Evolutionary conservation across 352 stramenopile genomes (phyloP).

Genomic region (Phytophthora sojae): DNA sequence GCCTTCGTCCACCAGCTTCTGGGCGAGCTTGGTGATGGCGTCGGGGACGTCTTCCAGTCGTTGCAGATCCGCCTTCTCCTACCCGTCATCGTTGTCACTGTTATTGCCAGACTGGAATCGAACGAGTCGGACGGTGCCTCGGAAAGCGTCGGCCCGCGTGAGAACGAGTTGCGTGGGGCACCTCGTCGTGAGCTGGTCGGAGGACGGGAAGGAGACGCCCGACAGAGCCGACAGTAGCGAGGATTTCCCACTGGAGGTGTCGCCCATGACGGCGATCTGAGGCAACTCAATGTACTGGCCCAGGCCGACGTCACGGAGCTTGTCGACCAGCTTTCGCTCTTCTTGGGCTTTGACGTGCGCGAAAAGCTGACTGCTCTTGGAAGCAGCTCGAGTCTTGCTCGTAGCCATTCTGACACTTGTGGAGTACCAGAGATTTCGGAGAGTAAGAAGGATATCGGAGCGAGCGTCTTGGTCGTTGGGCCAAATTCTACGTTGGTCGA

Average conservation of each 20-base stretch:
- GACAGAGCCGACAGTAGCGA: slow-evolving; percentile 88
- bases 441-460: too few species aligned
- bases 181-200: slow-evolving; percentile 78
- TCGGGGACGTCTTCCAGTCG: slow-evolving; percentile 33
- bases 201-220: slow-evolving; percentile 82
- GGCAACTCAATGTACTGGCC: slow-evolving; percentile 84
- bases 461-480: too few species aligned
- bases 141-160: slow-evolving; percentile 43
- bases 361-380: too few species aligned
- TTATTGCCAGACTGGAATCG: slow-evolving; percentile 47
- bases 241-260: slow-evolving; percentile 90
- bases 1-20: slow-evolving; percentile 74
- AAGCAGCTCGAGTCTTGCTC: too few species aligned
- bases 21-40: slow-evolving; percentile 37
- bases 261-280: slow-evolving; percentile 93
- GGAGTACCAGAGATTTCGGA: too few species aligned
- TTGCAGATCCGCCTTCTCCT: slow-evolving; percentile 25
- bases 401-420: too few species aligned
- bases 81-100: slow-evolving; percentile 9
- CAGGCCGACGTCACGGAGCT: slow-evolving; percentile 58
- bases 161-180: slow-evolving; percentile 85
- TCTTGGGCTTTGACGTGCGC: too few species aligned
- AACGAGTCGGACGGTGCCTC: slow-evolving; percentile 65
- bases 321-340: slow-evolving; percentile 60
- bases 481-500: too few species aligned